These are phyloP conservation scores for Paulownia fortunei DNA, from an alignment of 257 asterid genomes.

Conservation along the genomic window DNA sequence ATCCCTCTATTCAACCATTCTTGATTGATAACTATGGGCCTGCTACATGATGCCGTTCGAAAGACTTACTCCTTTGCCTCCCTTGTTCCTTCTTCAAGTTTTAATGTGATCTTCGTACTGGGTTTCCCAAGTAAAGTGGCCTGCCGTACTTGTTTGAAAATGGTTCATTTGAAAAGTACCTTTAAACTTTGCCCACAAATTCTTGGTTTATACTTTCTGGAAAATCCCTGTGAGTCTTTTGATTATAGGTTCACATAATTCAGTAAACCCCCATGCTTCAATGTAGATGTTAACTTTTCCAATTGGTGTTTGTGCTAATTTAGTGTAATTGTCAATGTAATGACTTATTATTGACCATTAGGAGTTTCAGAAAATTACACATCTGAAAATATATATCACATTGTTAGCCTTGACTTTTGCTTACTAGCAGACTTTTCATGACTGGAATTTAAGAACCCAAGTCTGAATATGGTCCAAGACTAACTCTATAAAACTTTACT, in stretches of 20 bases:
- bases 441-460: neutral
- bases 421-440: neutral
- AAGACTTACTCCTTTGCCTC: slow-evolving; percentile 11
- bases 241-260: neutral
- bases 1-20: slow-evolving; percentile 18
- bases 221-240: neutral
- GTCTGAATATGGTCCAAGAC: neutral
- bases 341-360: neutral
- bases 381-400: neutral
- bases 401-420: neutral
- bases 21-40: slow-evolving; percentile 20
- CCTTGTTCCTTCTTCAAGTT: neutral
- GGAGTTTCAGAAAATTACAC: neutral
- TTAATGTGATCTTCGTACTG: neutral
- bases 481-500: too few relatives aligned
- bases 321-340: slow-evolving; percentile 9
- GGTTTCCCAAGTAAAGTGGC: neutral
- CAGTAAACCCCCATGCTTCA: neutral
- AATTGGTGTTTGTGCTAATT: slow-evolving; percentile 3
- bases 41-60: neutral
- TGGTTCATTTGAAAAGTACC: neutral
- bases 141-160: neutral
- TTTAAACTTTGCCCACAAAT: neutral
- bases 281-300: neutral
- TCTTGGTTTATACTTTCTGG: slow-evolving; percentile 16